Conservation (phyloP, 2,329 filamentous ascomycete genomes). For the Metarhizium rileyi region DNA sequence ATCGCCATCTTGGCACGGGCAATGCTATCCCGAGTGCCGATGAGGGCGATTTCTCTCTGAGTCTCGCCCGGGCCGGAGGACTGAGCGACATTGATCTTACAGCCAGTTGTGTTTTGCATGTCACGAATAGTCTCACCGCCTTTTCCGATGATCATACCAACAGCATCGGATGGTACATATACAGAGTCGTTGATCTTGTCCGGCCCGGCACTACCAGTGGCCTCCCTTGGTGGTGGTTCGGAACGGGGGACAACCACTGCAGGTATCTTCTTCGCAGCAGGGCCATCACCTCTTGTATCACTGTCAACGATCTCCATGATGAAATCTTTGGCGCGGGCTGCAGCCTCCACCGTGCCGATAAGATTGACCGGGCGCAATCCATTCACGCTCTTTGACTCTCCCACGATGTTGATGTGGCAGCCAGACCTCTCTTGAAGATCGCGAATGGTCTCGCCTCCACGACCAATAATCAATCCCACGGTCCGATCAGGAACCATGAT, state of each 20-base stretch:
- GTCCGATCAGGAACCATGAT: slow-evolving; percentile 94
- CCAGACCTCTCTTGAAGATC: slow-evolving; percentile 84
- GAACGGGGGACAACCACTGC: slow-evolving; percentile 17
- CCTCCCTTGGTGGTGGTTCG: slow-evolving; percentile 23
- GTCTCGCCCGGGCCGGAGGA: slow-evolving; percentile 67
- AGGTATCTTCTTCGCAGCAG: slow-evolving; percentile 20
- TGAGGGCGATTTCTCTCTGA: slow-evolving; percentile 77
- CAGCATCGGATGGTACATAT: slow-evolving; percentile 78
- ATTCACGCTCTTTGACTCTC: slow-evolving; percentile 86
- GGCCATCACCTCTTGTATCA: slow-evolving; percentile 56
- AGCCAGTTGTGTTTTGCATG: slow-evolving; percentile 79
- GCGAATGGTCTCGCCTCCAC: slow-evolving; percentile 84
- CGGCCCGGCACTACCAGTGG: slow-evolving; percentile 20
- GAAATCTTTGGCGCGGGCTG: slow-evolving; percentile 70
- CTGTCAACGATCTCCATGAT: slow-evolving; percentile 94
- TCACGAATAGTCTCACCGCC: slow-evolving; percentile 90
- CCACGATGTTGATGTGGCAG: slow-evolving; percentile 94
- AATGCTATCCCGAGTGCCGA: slow-evolving; percentile 69
- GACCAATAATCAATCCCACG: slow-evolving; percentile 87
- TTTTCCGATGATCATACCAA: slow-evolving; percentile 95
- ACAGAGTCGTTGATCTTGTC: slow-evolving; percentile 78
- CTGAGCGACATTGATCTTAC: slow-evolving; percentile 90
- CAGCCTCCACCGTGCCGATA: slow-evolving; percentile 67
- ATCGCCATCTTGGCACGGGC: slow-evolving; percentile 74
- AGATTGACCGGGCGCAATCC: slow-evolving; percentile 83